Base-by-base conservation (phyloP, 2,329 filamentous ascomycete genomes). In the Cordyceps pruinosa region DNA sequence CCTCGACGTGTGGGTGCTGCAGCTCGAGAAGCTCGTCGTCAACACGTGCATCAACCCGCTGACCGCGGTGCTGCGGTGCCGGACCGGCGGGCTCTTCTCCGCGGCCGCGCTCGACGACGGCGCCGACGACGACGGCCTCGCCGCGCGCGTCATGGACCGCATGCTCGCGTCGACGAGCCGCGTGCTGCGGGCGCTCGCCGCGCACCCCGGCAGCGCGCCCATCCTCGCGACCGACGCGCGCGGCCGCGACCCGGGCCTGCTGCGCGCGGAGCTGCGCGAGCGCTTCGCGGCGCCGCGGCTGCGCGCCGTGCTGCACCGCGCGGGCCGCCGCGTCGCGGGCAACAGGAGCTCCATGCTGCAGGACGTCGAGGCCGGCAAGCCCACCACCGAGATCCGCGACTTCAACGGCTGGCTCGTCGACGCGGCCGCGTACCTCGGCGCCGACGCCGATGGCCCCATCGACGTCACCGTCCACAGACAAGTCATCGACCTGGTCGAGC, bases 11-110 rank as follows among this genome's bases (percentile, higher is more conserved):
- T 80, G 78, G 76, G 61, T 77, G 10, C 65, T 79, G n/a, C 92
- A 96, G 72, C 80, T 97, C 3, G 89, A 96, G 66, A 97, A 96
- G 69, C 77, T 97, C 1, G 87, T 88, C 1, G 77, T 92, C 52
- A 96, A 96, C 67, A 79, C 83, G 35, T 76, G 92, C 32, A 83
- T 97, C 65, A 95, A 96, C 66, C 90, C 93, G 0, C 73, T 97
- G n/a, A 94, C 90, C 0, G 87, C 86, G 1, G 73, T 97, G 10
- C 76, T 94, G 56, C 80, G 88, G 55, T 87, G 86, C 67, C 83
- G 83, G 60, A 97, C 97, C 64, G 90, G 91, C n/a, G 78, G 79
- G 5, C 70, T 97, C 0, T 83, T 96, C 17, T 78, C 79, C 61
- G 82, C 84, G 60, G 76, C 77, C 58, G 62, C 66, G 30, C 30